These are phyloP conservation scores for Tetradesmus lagerheimii DNA, from an alignment of 139 green algal genomes.

Conservation along the genomic window DNA sequence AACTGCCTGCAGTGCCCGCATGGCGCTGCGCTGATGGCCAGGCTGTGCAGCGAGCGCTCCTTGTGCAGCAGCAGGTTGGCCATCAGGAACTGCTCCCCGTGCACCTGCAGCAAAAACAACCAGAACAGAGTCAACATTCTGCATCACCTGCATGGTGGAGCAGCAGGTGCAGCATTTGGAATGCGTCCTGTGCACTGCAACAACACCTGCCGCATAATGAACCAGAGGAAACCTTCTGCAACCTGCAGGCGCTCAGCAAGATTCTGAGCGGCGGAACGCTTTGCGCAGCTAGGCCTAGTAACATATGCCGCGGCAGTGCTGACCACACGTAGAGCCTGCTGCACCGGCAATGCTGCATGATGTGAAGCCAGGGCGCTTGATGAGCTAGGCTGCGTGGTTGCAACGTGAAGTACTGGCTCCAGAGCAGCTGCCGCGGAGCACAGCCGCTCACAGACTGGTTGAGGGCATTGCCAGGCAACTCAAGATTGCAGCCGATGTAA, in stretches of 20 bases:
- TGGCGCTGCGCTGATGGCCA: constrained; percentile 83
- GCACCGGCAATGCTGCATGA: too few relatives aligned
- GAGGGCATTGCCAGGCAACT: constrained; percentile 83
- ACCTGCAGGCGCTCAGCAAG: too few relatives aligned
- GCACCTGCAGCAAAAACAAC: constrained; percentile 59
- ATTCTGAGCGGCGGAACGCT: too few relatives aligned
- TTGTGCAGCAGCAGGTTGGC: constrained; percentile 74
- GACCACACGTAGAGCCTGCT: too few relatives aligned
- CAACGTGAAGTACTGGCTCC: neutral
- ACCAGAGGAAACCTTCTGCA: too few relatives aligned
- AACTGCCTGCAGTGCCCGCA: constrained; percentile 94
- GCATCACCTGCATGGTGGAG: too few relatives aligned
- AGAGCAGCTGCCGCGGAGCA: neutral
- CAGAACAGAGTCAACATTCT: neutral
- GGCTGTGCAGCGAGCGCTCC: constrained; percentile 64
- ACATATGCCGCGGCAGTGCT: too few relatives aligned
- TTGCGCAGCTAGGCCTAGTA: too few relatives aligned
- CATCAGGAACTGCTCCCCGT: constrained; percentile 92
- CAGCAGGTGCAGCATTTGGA: too few relatives aligned
- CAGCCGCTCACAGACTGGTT: constrained; percentile 70
- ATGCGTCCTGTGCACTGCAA: too few relatives aligned
- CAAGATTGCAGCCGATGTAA: constrained; percentile 92
- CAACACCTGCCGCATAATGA: too few relatives aligned
- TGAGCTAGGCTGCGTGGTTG: neutral
- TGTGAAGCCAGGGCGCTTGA: too few relatives aligned